Percentiles rank a stretch among this genome's conserved stretches.
These are phyloP conservation scores for Phoenix dactylifera DNA, from an alignment of 176 grass and related monocot genomes.

Conservation along the genomic window DNA sequence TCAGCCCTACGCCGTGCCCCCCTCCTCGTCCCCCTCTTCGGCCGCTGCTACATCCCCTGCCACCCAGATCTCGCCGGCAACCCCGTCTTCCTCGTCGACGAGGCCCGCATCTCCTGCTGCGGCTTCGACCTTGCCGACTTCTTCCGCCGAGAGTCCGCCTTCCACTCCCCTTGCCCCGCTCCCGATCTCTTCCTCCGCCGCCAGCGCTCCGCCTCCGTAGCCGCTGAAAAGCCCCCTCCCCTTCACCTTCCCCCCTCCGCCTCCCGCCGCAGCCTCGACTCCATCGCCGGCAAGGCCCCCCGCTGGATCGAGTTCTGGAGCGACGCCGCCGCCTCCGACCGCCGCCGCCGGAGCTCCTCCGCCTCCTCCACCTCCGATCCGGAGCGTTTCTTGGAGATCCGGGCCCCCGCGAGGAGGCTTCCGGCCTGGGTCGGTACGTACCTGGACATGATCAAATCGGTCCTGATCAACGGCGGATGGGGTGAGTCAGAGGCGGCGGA, in stretches of 20 bases:
- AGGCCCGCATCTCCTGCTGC: conserved; percentile 56
- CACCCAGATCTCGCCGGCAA: conserved; percentile 70
- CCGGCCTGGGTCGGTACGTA: conserved; percentile 38
- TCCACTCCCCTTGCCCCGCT: conserved; percentile 22
- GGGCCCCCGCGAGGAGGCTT: neutral
- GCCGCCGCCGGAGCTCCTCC: conserved; percentile 12
- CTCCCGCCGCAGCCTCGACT: conserved; percentile 46
- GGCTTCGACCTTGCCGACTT: conserved; percentile 53
- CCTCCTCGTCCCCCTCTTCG: conserved; percentile 66
- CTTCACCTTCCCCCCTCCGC: conserved; percentile 18
- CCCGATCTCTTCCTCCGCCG: conserved; percentile 33
- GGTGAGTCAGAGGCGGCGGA: conserved; percentile 41
- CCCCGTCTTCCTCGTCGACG: conserved; percentile 86
- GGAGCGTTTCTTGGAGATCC: conserved; percentile 33
- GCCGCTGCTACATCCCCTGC: conserved; percentile 86
- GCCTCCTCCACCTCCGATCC: neutral
- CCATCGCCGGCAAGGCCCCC: conserved; percentile 54
- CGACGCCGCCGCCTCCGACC: conserved; percentile 32
- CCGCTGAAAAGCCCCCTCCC: conserved; percentile 1
- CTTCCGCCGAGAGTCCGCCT: conserved; percentile 51
- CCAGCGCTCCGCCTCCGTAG: conserved; percentile 35
- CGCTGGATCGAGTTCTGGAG: conserved; percentile 85
- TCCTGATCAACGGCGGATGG: conserved; percentile 53
- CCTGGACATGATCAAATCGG: conserved; percentile 32
- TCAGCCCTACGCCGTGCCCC: conserved; percentile 62